Conservation (phyloP, 768 basidiomycete genomes). For the Scleroderma bovista region DNA sequence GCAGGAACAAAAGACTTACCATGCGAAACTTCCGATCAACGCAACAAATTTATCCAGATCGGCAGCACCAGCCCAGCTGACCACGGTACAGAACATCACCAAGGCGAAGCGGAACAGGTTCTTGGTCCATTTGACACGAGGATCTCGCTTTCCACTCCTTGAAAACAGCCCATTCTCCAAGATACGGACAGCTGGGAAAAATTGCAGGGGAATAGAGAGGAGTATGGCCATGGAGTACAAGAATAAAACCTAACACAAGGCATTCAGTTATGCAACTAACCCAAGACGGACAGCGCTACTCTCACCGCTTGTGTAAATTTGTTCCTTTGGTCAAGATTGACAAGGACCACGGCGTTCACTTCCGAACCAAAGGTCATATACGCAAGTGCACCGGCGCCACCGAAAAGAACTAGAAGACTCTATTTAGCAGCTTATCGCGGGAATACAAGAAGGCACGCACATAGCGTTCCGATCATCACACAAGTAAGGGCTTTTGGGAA, state of each 20-base stretch:
- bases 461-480: conserved; percentile 82
- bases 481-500: conserved; percentile 85
- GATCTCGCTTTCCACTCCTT: conserved; percentile 76
- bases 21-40: conserved; percentile 90
- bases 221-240: conserved; percentile 90
- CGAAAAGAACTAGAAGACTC: conserved; percentile 61
- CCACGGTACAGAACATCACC: conserved; percentile 73
- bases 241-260: conserved; percentile 58
- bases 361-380: conserved; percentile 86
- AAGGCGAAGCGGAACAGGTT: conserved; percentile 77
- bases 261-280: conserved; percentile 2
- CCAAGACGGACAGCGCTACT: conserved; percentile 9
- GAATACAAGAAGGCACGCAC: conserved; percentile 34
- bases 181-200: conserved; percentile 97
- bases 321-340: conserved; percentile 82
- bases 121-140: conserved; percentile 92
- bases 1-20: conserved; percentile 45
- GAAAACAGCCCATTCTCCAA: conserved; percentile 94
- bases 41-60: conserved; percentile 97
- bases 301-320: conserved; percentile 84
- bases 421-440: not conserved
- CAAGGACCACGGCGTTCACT: conserved; percentile 89
- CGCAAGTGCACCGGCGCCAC: conserved; percentile 79
- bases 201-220: conserved; percentile 87
- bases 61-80: conserved; percentile 77